Conservation (phyloP, 352 stramenopile genomes). For the Hyaloperonospora arabidopsidis region DNA sequence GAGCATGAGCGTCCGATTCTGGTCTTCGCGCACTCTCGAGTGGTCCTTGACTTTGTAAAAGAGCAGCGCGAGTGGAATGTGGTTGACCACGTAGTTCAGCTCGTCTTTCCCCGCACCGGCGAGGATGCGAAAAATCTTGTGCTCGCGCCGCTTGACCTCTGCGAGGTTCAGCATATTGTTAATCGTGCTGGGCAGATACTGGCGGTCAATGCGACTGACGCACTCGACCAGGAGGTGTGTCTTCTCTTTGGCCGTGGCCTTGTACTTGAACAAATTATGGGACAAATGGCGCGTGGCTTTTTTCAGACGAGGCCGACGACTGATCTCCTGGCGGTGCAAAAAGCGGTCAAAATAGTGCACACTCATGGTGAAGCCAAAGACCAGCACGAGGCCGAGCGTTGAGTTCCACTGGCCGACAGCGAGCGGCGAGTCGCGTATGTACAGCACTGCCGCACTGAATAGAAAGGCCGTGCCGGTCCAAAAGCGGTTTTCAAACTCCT, state of each 20-base stretch:
- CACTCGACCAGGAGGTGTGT: constrained; percentile 64
- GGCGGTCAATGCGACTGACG: constrained; percentile 65
- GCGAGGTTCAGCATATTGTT: constrained; percentile 85
- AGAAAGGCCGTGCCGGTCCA: constrained; percentile 92
- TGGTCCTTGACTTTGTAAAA: constrained; percentile 98
- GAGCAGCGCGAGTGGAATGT: constrained; percentile 91
- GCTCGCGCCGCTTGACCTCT: constrained; percentile 80
- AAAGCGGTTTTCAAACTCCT: constrained; percentile 97
- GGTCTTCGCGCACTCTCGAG: constrained; percentile 56
- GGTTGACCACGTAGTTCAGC: constrained; percentile 94
- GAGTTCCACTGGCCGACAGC: constrained; percentile 67
- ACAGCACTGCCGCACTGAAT: constrained; percentile 90
- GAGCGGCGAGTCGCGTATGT: constrained; percentile 90
- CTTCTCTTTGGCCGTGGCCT: constrained; percentile 74
- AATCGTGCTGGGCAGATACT: constrained; percentile 81
- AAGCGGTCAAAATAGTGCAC: constrained; percentile 81
- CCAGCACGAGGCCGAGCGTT: constrained; percentile 63
- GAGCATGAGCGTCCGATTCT: constrained; percentile 90
- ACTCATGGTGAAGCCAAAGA: constrained; percentile 68
- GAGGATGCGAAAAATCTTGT: constrained; percentile 94
- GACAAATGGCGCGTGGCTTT: constrained; percentile 38
- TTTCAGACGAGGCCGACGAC: constrained; percentile 48
- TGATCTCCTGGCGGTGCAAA: constrained; percentile 68
- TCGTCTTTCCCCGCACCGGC: constrained; percentile 90
- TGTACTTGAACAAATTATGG: constrained; percentile 79